Conservation (phyloP, 768 basidiomycete species). For the Lepiota brunneoincarnata region DNA sequence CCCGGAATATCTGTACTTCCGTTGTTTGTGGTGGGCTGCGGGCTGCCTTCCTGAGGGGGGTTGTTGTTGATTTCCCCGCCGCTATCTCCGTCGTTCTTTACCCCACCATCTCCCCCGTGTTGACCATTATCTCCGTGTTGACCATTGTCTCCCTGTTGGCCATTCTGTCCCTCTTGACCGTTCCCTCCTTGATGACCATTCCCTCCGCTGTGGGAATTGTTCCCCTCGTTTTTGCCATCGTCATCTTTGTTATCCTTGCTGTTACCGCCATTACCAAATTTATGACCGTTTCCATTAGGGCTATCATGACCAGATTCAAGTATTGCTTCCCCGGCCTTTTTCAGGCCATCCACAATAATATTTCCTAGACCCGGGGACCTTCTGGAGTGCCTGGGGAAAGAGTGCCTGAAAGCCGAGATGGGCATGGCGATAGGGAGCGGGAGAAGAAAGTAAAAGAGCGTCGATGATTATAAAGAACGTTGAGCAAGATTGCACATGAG, state of each 20-base stretch:
- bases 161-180: background rate
- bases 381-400: slow-evolving; percentile 1
- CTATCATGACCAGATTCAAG: slow-evolving; percentile 1
- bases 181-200: too few relatives aligned
- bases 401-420: background rate
- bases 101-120: background rate
- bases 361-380: background rate
- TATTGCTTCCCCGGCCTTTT: background rate
- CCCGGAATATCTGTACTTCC: background rate
- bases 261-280: background rate
- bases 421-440: background rate
- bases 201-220: background rate
- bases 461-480: background rate
- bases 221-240: background rate
- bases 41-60: background rate
- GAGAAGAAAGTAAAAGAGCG: slow-evolving; percentile 1
- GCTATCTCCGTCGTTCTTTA: slow-evolving; percentile 11
- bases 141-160: background rate
- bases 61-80: background rate
- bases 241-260: too few relatives aligned
- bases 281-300: background rate
- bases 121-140: background rate
- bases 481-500: background rate
- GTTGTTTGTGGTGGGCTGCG: background rate
- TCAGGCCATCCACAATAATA: background rate